These are phyloP conservation scores for Flaveria robusta DNA, from an alignment of 129 eudicot species.

Conservation along the genomic window DNA sequence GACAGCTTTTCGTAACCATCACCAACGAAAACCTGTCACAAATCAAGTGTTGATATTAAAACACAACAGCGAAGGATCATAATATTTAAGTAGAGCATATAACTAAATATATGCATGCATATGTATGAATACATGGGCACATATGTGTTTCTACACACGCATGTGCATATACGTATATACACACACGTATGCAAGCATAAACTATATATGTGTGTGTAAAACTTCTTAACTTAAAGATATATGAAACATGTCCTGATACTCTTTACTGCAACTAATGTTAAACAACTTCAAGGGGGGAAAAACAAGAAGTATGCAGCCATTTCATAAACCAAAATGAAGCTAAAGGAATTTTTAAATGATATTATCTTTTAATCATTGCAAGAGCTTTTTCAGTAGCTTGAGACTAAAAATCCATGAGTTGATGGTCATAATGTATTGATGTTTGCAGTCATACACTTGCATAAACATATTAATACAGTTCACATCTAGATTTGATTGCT, in stretches of 20 bases:
- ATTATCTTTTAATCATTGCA: background rate
- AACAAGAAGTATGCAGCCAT: constrained; percentile 1
- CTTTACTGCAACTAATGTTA: background rate
- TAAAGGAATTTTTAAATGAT: background rate
- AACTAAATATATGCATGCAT: background rate
- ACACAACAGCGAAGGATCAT: background rate
- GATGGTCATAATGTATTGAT: background rate
- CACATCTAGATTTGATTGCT: background rate
- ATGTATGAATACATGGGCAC: background rate
- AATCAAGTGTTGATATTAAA: background rate
- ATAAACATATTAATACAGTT: background rate
- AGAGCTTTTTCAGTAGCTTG: background rate
- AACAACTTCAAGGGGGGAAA: background rate
- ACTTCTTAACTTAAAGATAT: background rate
- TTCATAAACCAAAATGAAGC: background rate
- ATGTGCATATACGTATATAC: background rate
- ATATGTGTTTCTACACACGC: background rate
- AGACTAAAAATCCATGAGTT: background rate
- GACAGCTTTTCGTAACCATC: background rate
- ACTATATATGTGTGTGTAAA: background rate
- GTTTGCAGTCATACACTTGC: background rate
- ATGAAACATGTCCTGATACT: background rate
- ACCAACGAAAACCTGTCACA: constrained; percentile 24
- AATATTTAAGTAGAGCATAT: background rate
- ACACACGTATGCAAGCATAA: background rate